Evolutionary conservation across 2,329 filamentous ascomycete genomes (phyloP), one percentile per base, ranked within the genome.

Genomic region (Aspergillus neoniger): DNA sequence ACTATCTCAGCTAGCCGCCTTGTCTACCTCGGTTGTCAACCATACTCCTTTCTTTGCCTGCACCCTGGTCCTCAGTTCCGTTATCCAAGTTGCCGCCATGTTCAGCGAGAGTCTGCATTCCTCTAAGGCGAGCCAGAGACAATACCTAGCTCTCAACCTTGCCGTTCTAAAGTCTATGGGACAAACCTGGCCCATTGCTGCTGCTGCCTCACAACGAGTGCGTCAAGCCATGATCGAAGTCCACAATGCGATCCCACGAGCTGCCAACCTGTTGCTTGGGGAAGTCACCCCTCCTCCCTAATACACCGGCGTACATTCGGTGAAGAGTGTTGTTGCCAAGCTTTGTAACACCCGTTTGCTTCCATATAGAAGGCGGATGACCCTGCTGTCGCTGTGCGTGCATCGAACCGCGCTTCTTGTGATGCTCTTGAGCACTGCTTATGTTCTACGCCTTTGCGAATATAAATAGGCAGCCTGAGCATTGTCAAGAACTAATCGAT

Each of bases 31-130:
- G 1, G 52, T 59, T 5, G 10, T 36, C 23, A 28, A 32, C n/a
- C 56, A 59, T 41, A 62, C 23, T 19, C 60, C 56, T 1, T 62
- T 62, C n/a, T 55, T 59, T n/a, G 56, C 23, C 14, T 62, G 56
- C 38, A 52, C 56, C 2, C 30, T 62, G 15, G 51, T 56, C 3
- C n/a, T 62, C 6, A 59, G 56, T 17, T 62, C 60, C 17, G 38
- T 62, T 9, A 55, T 59, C 19, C 60, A 62, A 15, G 14, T 61
- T 7, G 60, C 60, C 9, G 19, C 59, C 4, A 25, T 56, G 25
- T 32, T 47, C 4, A 51, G 19, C 25, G 51, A 62, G 7, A 19
- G 32, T 3, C 25, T 44, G 4, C 19, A 30, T 14, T 14, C 38
- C 0, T 30, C 21, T 5, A 25, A 28, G n/a, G 21, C 56, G 5